Base-by-base conservation (phyloP, 441 rosid genomes). In the Gossypium aridum region DNA sequence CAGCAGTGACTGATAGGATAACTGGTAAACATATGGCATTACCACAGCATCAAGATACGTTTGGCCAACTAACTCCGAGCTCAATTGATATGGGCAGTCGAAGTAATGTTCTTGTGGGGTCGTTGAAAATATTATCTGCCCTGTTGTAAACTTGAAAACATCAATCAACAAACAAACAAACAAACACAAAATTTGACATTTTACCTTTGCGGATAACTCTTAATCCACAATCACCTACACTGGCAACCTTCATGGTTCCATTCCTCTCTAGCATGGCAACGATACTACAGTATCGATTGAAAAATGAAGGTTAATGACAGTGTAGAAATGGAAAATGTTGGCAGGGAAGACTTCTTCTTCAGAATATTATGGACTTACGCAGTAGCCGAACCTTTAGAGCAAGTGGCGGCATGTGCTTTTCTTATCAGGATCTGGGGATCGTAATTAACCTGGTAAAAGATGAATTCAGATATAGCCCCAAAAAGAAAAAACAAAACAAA, bases 181-280 rank as follows among this genome's bases (percentile, higher is more conserved):
- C 10, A 51, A 69, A 23, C 14, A 26, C 43, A 53, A 23, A 28
- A 12, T 53, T 28, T 53, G 54, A 25, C 49, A 75, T 45, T 56
- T 26, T 61, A 92, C 97, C 98, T 82, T 84, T 53, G 14, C 98
- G 90, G 62, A 95, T 82, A 75, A 87, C 85, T 80, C 83, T 87
- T 67, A 95, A 83, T 84, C 97, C 99, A 82, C 97, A 95, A 81
- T 95, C 97, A 57, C 99, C 99, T 31, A 91, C 87, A 82, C 82
- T 90, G 26, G 97, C 97, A 16, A 92, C 81, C 85, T 87, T 95
- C 53, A 95, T 83, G 68, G 76, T 75, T 75, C 99, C 96, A 20
- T 84, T 80, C 61, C 83, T 90, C 83, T 91, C 96, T 79, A 92
- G 85, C 96, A 91, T 86, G 34, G 92, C 99, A 76, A 91, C 83